These are phyloP conservation scores for Naganishia cerealis DNA, from an alignment of 1,284 basidiomycete species.

Conservation along the genomic window DNA sequence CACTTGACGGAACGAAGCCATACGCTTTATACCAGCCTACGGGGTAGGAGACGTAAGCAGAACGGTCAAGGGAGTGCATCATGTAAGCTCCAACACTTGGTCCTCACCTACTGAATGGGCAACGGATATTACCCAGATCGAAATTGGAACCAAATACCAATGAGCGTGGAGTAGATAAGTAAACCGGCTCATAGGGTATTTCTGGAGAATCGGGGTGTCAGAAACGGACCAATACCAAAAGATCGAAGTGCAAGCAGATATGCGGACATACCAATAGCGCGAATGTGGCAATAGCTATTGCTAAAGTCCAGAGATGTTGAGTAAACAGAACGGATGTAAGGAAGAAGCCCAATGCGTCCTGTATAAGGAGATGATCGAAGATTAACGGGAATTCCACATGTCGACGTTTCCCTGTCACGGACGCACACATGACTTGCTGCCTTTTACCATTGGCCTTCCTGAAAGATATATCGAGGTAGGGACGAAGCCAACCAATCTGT, in stretches of 20 bases:
- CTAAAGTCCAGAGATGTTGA: conserved; percentile 49
- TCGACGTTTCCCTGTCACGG: not conserved
- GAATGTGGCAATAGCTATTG: conserved; percentile 48
- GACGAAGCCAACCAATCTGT: conserved; percentile 41
- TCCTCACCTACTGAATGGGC: conserved; percentile 43
- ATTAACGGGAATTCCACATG: not conserved
- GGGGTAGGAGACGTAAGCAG: not conserved
- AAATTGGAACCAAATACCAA: conserved; percentile 36
- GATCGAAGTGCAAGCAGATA: not conserved
- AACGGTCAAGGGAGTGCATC: not conserved
- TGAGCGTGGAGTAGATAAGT: conserved; percentile 44
- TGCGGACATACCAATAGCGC: conserved; percentile 43
- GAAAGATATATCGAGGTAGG: conserved; percentile 40
- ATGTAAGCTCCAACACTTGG: not conserved
- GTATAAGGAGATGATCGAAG: not conserved
- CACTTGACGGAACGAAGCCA: conserved; percentile 38
- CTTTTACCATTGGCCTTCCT: conserved; percentile 36
- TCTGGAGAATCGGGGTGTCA: conserved; percentile 36
- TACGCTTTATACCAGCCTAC: conserved; percentile 44
- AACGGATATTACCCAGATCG: conserved; percentile 43
- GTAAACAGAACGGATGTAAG: conserved; percentile 45
- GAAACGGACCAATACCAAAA: not conserved
- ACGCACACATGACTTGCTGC: conserved; percentile 43
- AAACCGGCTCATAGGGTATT: conserved; percentile 44
- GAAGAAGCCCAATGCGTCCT: conserved; percentile 44